A percentile compares a stretch with the other conserved stretches of the same genome.
phyloP scores from a whole-genome alignment of 345 rosid genomes.

The Corymbia maculata region DNA sequence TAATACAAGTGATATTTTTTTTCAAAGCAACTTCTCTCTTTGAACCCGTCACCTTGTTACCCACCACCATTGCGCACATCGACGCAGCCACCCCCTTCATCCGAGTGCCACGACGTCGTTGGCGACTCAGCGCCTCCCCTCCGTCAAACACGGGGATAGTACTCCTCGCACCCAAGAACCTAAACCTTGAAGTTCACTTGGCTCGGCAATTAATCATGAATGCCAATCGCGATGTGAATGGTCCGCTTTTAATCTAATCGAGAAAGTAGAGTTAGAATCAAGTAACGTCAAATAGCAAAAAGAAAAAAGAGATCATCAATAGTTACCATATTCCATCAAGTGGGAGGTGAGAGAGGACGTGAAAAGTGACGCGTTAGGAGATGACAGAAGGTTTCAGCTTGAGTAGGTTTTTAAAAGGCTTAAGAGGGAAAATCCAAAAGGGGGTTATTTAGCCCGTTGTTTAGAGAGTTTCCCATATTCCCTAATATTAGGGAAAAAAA shows the following conservation, averaged over 20 bases:
- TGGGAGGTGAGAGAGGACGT: not conserved
- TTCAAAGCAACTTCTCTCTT: too few species aligned
- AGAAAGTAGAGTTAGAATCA: not conserved
- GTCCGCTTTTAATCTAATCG: not conserved
- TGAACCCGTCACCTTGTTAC: too few species aligned
- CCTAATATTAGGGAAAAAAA: too few species aligned
- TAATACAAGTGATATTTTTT: too few species aligned
- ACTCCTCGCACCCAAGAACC: not conserved
- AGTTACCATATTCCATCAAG: not conserved
- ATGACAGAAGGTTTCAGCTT: not conserved
- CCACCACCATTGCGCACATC: too few species aligned
- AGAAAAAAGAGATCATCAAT: not conserved
- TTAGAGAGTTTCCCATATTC: too few species aligned
- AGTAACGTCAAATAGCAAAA: not conserved
- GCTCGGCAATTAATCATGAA: not conserved
- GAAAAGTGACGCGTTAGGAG: not conserved
- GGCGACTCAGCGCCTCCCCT: not conserved
- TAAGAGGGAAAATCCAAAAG: too few species aligned
- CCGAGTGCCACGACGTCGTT: not conserved
- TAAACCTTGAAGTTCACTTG: not conserved
- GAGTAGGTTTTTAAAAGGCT: too few species aligned
- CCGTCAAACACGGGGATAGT: too few species aligned
- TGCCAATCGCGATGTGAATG: not conserved
- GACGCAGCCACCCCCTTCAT: not conserved
- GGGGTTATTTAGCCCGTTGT: too few species aligned